Base-by-base conservation (phyloP, 305 asterid species). In the Fraxinus angustifolia region DNA sequence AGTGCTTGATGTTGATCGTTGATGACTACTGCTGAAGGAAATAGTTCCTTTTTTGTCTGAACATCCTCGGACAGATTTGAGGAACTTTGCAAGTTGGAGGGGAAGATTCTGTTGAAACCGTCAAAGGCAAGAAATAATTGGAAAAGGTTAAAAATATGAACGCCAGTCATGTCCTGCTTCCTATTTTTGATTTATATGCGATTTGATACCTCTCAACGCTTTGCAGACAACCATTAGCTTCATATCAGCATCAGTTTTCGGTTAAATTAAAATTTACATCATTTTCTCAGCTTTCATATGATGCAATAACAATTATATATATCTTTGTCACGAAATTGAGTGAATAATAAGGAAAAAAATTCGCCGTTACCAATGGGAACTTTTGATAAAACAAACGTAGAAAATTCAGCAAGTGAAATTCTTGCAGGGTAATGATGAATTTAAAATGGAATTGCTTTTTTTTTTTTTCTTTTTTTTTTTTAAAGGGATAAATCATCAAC, bases 51-150 rank as follows among this genome's bases (percentile, higher is more conserved):
- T 30, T 83, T 85, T 85, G 85, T 85, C 82, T 53, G 84, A 73
- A 82, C 62, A 81, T 87, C 68, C 67, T 88, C 85, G 91, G 77
- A 85, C 87, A 26, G 68, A 78, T 72, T 81, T 79, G 60, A 68
- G 26, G 78, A 81, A 84, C 87, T 76, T 82, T 48, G 88, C 87
- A 89, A 19, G 86, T 82, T 72, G 31, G 79, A 78, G 12, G 73
- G 67, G 73, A 23, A 78, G 83, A 84, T 87, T 76, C 77, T 58
- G 62, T 72, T 84, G 87, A 79, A 76, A 79, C 33, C 1, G 76
- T 83, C 87, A 78, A 76, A 76, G 4, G 6, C 10, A 28, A 76
- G 40, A 62, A 33, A 33, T 38, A 74, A 65, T 36, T 12, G 73
- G 72, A 45, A 70, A 79, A 42, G 21, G 38, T 73, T 73, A 7